Conservation (phyloP, 2,329 filamentous ascomycete species). For the Talaromyces pinophilus region DNA sequence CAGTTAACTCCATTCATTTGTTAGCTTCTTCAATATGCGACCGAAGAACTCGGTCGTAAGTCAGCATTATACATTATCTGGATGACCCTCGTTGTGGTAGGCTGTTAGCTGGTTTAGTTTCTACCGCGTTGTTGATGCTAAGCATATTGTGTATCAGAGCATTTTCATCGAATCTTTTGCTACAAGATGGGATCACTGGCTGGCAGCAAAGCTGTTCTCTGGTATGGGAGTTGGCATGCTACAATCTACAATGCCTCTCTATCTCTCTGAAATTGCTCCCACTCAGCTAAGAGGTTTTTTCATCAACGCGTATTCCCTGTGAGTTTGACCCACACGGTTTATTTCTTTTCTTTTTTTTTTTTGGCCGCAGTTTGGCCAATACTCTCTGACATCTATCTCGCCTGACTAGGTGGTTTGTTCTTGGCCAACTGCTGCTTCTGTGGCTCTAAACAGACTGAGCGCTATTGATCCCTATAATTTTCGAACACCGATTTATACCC, state of each 20-base stretch:
- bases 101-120: not conserved
- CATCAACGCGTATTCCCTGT: not conserved
- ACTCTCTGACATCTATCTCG: not conserved
- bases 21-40: not conserved
- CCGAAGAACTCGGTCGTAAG: not conserved
- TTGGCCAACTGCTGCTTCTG: not conserved
- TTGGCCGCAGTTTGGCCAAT: not conserved
- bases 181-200: not conserved
- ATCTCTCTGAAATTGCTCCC: not conserved
- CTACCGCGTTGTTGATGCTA: not conserved
- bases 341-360: not conserved
- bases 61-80: not conserved
- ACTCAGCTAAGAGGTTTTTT: not conserved
- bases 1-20: not conserved
- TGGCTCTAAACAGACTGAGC: not conserved
- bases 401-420: not conserved
- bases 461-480: not conserved
- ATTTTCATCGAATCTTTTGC: not conserved
- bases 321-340: not conserved
- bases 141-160: not conserved
- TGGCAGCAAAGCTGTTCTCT: not conserved
- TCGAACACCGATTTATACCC: not conserved
- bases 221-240: not conserved
- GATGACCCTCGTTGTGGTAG: not conserved
- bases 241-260: not conserved